These are phyloP conservation scores for Nepenthes gracilis DNA, from an alignment of 148 eudicot species.

Conservation along the genomic window DNA sequence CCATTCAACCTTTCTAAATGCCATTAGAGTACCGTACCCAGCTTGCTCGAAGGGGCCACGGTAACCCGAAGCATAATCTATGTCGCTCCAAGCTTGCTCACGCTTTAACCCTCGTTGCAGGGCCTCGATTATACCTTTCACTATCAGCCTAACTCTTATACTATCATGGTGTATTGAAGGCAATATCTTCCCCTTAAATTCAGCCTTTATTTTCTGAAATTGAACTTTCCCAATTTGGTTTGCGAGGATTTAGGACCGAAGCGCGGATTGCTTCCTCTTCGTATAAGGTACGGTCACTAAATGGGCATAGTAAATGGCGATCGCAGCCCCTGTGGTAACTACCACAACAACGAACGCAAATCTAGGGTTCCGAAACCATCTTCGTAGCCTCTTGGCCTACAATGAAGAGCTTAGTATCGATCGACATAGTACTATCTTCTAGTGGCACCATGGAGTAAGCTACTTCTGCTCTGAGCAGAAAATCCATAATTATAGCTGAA, in stretches of 20 bases:
- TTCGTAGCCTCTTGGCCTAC: constrained; percentile 43
- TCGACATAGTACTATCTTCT: constrained; percentile 69
- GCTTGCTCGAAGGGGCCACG: not conserved
- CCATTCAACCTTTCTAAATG: not conserved
- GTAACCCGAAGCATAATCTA: not conserved
- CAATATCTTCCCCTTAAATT: not conserved
- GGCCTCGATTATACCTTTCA: constrained; percentile 1
- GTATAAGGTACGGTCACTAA: constrained; percentile 17
- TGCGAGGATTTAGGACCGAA: constrained; percentile 1
- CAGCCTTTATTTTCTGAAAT: not conserved
- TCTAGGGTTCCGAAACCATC: constrained; percentile 60
- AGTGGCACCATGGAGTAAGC: constrained; percentile 12
- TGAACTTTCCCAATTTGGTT: not conserved
- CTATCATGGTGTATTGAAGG: constrained; percentile 5
- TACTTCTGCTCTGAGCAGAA: constrained; percentile 12
- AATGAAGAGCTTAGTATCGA: constrained; percentile 42
- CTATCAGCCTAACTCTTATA: constrained; percentile 1
- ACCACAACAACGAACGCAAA: constrained; percentile 29
- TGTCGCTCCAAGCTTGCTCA: constrained; percentile 1
- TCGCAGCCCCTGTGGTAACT: constrained; percentile 8
- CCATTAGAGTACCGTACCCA: not conserved
- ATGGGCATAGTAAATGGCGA: constrained; percentile 8
- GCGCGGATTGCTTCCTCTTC: constrained; percentile 10
- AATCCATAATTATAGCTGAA: constrained; percentile 14
- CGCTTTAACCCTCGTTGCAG: constrained; percentile 8